Conservation (phyloP, 371 early-diverging fungal species). For the Haplosporangium sp. region DNA sequence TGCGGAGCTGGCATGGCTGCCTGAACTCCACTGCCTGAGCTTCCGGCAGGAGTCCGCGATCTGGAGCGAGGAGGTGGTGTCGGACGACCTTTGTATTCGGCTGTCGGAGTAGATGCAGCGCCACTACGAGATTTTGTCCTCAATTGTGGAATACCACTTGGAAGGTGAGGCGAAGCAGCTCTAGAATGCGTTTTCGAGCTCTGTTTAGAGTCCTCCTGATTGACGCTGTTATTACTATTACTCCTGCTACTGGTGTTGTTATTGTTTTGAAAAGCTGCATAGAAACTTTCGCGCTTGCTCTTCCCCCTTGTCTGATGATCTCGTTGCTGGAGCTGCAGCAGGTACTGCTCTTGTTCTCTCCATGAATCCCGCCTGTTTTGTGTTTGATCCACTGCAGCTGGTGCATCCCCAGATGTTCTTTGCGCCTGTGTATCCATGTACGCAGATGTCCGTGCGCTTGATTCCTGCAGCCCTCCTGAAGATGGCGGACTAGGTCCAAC, state of each 20-base stretch:
- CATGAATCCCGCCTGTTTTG: constrained; percentile 38
- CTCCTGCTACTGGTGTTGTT: constrained; percentile 6
- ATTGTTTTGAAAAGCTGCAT: constrained; percentile 35
- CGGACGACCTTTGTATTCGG: constrained; percentile 35
- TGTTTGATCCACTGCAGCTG: constrained; percentile 2
- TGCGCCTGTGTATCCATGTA: neutral
- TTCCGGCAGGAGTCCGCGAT: constrained; percentile 47
- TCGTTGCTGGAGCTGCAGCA: constrained; percentile 45
- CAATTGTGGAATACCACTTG: constrained; percentile 44
- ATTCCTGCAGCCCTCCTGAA: constrained; percentile 2
- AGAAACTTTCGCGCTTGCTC: constrained; percentile 40
- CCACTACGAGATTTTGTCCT: constrained; percentile 51
- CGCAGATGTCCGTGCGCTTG: constrained; percentile 8
- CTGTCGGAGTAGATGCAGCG: constrained; percentile 33
- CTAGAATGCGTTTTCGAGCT: constrained; percentile 21
- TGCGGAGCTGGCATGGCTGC: constrained; percentile 12
- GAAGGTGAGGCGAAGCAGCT: constrained; percentile 44
- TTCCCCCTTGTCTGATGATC: constrained; percentile 44
- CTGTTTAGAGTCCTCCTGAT: constrained; percentile 28
- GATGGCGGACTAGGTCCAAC: neutral
- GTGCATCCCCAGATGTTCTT: neutral
- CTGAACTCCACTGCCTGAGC: constrained; percentile 5
- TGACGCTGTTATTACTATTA: constrained; percentile 1
- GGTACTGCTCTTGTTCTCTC: constrained; percentile 48
- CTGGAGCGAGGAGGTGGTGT: constrained; percentile 47